Evolutionary conservation across 805 yeast genomes (phyloP).

Genomic region (Pichia manshurica): DNA sequence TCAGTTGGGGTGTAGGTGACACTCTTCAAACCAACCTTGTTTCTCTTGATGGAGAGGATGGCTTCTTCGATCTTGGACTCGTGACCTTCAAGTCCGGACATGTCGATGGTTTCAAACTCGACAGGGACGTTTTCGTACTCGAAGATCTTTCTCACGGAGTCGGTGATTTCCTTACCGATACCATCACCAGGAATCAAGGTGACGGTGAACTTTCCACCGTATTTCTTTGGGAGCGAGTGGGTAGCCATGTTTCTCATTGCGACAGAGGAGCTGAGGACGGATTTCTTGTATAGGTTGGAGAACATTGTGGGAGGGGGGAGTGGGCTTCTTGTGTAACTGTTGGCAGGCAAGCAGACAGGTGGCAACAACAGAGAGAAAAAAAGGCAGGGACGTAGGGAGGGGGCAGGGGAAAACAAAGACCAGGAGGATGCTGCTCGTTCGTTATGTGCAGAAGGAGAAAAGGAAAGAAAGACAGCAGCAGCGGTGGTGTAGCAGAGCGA

Average conservation of each 20-base stretch:
- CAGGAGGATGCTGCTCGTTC: no score
- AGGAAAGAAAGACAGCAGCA: no score
- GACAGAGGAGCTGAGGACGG: conserved; percentile 13
- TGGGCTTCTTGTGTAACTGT: neutral
- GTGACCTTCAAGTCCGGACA: conserved; percentile 47
- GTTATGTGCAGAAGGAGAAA: neutral
- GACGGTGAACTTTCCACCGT: conserved; percentile 91
- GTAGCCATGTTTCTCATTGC: conserved; percentile 29
- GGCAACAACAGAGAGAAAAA: no score
- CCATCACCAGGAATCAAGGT: conserved; percentile 98
- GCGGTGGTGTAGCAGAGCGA: neutral
- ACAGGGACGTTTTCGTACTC: conserved; percentile 83
- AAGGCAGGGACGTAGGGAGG: neutral
- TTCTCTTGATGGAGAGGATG: conserved; percentile 85
- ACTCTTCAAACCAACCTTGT: conserved; percentile 96
- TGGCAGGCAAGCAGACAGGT: no score
- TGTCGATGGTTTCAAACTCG: conserved; percentile 84
- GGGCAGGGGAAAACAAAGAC: neutral
- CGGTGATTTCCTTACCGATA: conserved; percentile 93
- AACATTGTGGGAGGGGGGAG: conserved; percentile 20
- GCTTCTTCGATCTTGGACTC: conserved; percentile 66
- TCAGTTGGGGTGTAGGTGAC: conserved; percentile 86
- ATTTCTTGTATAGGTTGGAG: conserved; percentile 20
- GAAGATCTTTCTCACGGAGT: conserved; percentile 87
- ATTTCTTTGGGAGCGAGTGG: conserved; percentile 66